Evolutionary conservation across 805 yeast genomes (phyloP), one percentile per base, ranked within the genome.

Genomic region (Torulaspora delbrueckii): DNA sequence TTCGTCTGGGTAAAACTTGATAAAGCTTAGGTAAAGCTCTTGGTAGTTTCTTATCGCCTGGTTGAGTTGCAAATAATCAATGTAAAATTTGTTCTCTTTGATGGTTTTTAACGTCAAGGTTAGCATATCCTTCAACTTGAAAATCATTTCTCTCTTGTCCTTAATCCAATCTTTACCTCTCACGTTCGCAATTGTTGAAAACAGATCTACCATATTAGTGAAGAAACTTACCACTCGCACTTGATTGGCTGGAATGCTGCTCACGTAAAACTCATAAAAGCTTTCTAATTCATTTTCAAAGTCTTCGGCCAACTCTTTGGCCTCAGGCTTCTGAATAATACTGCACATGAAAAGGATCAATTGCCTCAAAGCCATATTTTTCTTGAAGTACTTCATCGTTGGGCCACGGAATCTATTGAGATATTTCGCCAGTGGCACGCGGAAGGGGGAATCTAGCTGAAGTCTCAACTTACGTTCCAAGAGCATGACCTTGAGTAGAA

Each of bases 341-440:
- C 62, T 56, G 37, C 69, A 65, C 60, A 64, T 62, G 27, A 66
- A 57, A 8, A 64, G 49, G 9, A 62, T 51, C 85, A 95, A 57
- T 72, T 74, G 58, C 45, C 96, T 72, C 41, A 80, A 79, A 25
- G 77, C 75, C 62, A 84, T 76, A 58, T 84, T 81, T 24, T 77
- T 77, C 27, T 77, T 69, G 67, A 86, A 90, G 59, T 81, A 86
- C 24, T 79, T 79, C 41, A 80, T 71, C 3, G 95, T 76, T 53
- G 90, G 85, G 19, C 75, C 77, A 2, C 95, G 81, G 62, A 89
- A 91, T 48, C 96, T 72, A 63, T 89, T 80, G 66, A 93, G 69
- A 59, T 85, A 93, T 60, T 84, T 84, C 6, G 95, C 90, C 37
- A 91, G 78, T 2, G 99, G 96, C n/a, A 72, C 75, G 53, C 99